These are phyloP conservation scores for Aspergillus calidoustus DNA, from an alignment of 2,329 filamentous ascomycete genomes.

Conservation along the genomic window DNA sequence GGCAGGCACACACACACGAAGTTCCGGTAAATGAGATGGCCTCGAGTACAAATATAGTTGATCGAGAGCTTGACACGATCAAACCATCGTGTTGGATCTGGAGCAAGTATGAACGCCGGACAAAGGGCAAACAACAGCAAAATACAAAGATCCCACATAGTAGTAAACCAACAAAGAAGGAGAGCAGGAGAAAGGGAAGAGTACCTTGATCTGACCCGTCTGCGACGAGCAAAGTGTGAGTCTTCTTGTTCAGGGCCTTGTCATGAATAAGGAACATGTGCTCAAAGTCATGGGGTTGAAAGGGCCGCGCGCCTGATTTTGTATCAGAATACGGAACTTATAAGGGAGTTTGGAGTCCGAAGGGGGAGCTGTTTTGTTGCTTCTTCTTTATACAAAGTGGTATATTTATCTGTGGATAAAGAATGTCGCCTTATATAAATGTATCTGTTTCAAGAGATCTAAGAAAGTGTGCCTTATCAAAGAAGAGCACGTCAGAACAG, in stretches of 20 bases:
- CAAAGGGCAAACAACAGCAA: conserved; percentile 21
- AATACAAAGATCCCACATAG: conserved; percentile 17
- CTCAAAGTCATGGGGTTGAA: conserved; percentile 31
- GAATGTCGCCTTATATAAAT: neutral
- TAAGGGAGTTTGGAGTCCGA: neutral
- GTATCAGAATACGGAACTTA: conserved; percentile 9
- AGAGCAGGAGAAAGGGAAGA: neutral
- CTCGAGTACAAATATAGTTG: conserved; percentile 18
- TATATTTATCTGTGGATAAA: conserved; percentile 1
- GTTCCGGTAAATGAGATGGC: conserved; percentile 4
- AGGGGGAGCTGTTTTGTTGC: conserved; percentile 3
- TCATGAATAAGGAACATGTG: conserved; percentile 30
- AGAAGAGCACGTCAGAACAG: neutral
- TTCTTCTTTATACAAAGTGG: neutral
- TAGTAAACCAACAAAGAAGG: conserved; percentile 16
- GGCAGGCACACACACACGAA: neutral
- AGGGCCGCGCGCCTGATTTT: conserved; percentile 30
- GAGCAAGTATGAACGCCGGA: conserved; percentile 9
- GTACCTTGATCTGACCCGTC: conserved; percentile 14
- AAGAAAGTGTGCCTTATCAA: conserved; percentile 8
- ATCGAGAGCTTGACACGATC: neutral
- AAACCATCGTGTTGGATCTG: neutral
- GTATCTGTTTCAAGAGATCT: neutral
- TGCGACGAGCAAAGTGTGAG: neutral
- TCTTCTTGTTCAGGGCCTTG: conserved; percentile 13